Conservation (phyloP, 176 grass and related monocot species). For the Avena atlantica region DNA sequence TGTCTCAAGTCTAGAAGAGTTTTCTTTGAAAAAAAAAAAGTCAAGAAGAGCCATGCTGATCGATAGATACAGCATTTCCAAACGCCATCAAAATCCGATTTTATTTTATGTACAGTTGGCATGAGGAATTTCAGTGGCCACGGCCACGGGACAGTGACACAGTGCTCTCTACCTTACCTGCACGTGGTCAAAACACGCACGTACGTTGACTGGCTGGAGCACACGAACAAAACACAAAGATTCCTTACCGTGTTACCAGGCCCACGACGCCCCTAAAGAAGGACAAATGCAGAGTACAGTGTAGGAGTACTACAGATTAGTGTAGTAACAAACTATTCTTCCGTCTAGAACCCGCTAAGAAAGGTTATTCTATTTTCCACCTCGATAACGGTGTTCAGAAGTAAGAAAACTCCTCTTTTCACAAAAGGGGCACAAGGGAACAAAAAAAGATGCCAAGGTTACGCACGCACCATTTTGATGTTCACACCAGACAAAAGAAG, state of each 20-base stretch:
- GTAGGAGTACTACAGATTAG: no score
- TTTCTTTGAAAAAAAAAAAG: no score
- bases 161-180: neutral
- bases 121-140: neutral
- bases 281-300: neutral
- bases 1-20: slow-evolving; percentile 3
- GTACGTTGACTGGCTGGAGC: slow-evolving; percentile 13
- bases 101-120: neutral
- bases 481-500: neutral
- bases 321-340: neutral
- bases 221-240: neutral
- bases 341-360: neutral
- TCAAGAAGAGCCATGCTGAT: neutral
- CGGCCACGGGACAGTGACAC: neutral
- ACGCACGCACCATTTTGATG: slow-evolving; percentile 10
- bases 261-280: neutral
- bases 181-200: slow-evolving; percentile 14
- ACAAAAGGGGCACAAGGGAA: no score
- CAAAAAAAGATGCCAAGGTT: neutral
- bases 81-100: neutral
- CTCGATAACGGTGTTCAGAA: neutral
- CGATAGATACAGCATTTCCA: neutral
- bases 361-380: neutral
- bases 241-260: neutral
- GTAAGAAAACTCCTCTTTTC: neutral